Conservation (phyloP, 139 green algal species). For the Coelastrella sp. region DNA sequence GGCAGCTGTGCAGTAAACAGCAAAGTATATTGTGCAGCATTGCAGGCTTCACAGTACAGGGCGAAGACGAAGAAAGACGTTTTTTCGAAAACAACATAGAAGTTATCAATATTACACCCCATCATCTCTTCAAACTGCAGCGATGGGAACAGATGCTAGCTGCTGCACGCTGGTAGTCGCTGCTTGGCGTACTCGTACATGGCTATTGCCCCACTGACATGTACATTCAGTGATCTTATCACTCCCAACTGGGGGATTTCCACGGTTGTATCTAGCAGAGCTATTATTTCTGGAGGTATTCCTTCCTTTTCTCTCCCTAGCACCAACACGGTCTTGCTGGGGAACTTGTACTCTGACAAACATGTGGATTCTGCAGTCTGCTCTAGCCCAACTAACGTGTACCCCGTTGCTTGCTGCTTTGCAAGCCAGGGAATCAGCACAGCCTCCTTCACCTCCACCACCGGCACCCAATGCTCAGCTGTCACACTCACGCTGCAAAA, state of each 20-base stretch:
- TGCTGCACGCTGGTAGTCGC: slow-evolving; percentile 30
- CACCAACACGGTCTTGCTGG: slow-evolving; percentile 74
- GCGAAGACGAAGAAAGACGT: slow-evolving; percentile 39
- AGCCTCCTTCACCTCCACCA: slow-evolving; percentile 76
- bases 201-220: slow-evolving; percentile 89
- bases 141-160: not conserved
- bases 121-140: no score
- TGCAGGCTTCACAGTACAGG: slow-evolving; percentile 56
- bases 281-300: slow-evolving; percentile 73
- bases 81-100: no score
- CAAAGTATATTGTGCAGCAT: no score
- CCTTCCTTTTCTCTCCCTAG: slow-evolving; percentile 91
- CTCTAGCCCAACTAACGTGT: slow-evolving; percentile 88
- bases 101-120: no score
- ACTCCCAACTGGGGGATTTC: slow-evolving; percentile 95
- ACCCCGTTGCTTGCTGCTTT: slow-evolving; percentile 66
- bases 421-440: slow-evolving; percentile 79
- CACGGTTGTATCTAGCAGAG: slow-evolving; percentile 83
- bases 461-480: slow-evolving; percentile 89
- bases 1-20: no score
- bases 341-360: slow-evolving; percentile 73
- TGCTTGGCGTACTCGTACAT: slow-evolving; percentile 91
- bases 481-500: slow-evolving; percentile 81
- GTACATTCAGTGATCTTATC: slow-evolving; percentile 93
- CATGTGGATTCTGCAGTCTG: slow-evolving; percentile 83